phyloP scores from a whole-genome alignment of 1,139 yeast species.

The Candida smagusa region DNA sequence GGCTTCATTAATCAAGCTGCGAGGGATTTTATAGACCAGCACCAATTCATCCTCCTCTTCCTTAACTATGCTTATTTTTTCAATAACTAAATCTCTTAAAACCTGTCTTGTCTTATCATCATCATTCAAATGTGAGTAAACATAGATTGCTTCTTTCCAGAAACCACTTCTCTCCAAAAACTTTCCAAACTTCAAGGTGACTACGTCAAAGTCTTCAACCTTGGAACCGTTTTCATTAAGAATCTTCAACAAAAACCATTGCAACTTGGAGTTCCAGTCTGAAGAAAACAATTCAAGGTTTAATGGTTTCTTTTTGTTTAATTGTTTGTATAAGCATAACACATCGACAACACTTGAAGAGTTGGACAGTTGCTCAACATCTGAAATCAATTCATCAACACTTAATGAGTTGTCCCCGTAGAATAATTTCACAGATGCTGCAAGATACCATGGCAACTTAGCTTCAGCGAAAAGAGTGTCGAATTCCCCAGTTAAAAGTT shows the following conservation, averaged over 20 bases:
- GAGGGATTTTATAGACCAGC: conserved; percentile 43
- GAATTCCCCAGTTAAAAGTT: conserved; percentile 60
- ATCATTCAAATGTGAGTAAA: conserved; percentile 49
- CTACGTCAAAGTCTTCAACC: conserved; percentile 26
- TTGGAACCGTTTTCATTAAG: conserved; percentile 16
- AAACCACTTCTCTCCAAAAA: conserved; percentile 47
- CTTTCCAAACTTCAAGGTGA: conserved; percentile 50
- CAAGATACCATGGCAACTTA: conserved; percentile 64
- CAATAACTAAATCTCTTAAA: conserved; percentile 45
- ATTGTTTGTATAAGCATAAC: conserved; percentile 18
- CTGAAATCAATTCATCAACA: conserved; percentile 20
- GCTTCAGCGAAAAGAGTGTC: conserved; percentile 28
- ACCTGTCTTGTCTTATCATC: conserved; percentile 38
- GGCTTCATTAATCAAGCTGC: conserved; percentile 46
- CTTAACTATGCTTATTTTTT: conserved; percentile 42
- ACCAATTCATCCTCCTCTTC: conserved; percentile 33
- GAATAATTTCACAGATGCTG: conserved; percentile 55
- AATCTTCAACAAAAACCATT: conserved; percentile 57
- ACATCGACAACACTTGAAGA: conserved; percentile 19
- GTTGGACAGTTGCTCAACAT: conserved; percentile 1
- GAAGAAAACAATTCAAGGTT: conserved; percentile 5
- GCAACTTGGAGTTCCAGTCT: conserved; percentile 29
- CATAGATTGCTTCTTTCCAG: conserved; percentile 61
- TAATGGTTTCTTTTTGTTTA: conserved; percentile 2
- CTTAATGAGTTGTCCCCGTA: conserved; percentile 53